These are phyloP conservation scores for Kodamaea ohmeri DNA, from an alignment of 1,139 yeast genomes.

Conservation along the genomic window DNA sequence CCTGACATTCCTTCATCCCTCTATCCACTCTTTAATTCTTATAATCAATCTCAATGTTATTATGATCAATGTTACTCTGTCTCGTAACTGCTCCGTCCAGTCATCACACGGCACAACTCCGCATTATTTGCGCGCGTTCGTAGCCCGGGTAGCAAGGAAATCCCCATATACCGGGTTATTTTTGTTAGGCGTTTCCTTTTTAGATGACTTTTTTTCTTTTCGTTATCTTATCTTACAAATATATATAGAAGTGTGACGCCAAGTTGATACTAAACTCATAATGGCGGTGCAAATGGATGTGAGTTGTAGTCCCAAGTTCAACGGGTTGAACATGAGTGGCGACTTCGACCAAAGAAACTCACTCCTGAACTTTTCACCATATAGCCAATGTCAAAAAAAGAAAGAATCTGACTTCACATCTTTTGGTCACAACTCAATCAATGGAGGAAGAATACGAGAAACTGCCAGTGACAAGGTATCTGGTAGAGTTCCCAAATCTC, in stretches of 20 bases:
- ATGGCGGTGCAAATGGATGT: conserved; percentile 6
- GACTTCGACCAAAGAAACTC: background rate
- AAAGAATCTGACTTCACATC: no score
- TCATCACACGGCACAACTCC: conserved; percentile 1
- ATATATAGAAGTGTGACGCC: conserved; percentile 4
- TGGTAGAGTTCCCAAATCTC: no score
- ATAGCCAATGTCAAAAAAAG: no score
- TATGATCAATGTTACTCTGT: background rate
- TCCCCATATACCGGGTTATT: background rate
- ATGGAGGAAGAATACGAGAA: no score
- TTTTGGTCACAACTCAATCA: no score
- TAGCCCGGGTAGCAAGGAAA: background rate
- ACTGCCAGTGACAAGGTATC: no score
- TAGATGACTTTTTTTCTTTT: background rate
- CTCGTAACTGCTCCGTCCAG: no score
- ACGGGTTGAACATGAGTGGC: background rate
- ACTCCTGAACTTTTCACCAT: no score
- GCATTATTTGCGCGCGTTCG: background rate
- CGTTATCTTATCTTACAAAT: conserved; percentile 4
- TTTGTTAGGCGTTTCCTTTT: background rate
- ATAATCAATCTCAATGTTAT: no score
- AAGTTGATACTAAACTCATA: background rate
- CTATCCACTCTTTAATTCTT: no score
- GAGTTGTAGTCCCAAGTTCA: background rate
- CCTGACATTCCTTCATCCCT: no score